phyloP scores from a whole-genome alignment of 805 yeast genomes.

The Diddensiella santjacobensis region DNA sequence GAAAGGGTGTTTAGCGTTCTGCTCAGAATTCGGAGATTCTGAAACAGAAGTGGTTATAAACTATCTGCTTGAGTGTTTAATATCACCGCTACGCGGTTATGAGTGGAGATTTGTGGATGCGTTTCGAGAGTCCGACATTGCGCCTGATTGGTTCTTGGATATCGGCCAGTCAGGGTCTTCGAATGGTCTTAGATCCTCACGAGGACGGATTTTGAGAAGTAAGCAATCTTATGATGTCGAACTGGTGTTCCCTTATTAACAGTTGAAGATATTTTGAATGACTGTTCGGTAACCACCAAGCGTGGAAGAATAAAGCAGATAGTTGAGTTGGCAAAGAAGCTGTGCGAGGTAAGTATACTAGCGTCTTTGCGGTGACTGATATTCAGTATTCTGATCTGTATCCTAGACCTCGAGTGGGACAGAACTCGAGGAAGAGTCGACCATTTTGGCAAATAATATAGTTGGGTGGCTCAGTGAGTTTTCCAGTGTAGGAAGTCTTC shows the following conservation, averaged over 20 bases:
- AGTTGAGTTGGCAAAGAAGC: not conserved
- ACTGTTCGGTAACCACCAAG: not conserved
- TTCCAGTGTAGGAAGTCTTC: not conserved
- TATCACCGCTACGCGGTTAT: not conserved
- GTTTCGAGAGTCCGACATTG: not conserved
- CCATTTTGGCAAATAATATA: not conserved
- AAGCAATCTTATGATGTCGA: not conserved
- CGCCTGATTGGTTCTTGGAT: not conserved
- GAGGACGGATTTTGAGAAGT: slow-evolving; percentile 3
- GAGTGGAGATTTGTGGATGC: not conserved
- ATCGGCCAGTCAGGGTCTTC: not conserved
- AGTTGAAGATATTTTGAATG: not conserved
- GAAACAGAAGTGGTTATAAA: not conserved
- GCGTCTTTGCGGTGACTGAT: no score
- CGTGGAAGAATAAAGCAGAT: not conserved
- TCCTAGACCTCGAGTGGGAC: not conserved
- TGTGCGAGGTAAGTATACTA: not conserved
- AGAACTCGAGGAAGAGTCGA: not conserved
- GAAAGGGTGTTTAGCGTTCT: not conserved
- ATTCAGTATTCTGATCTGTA: no score
- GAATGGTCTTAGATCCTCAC: not conserved
- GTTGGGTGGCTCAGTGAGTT: slow-evolving; percentile 2
- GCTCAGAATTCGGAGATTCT: not conserved
- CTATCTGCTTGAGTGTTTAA: not conserved
- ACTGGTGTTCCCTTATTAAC: not conserved